These are phyloP conservation scores for Xanthoparmelia taractica DNA, from an alignment of 495 filamentous ascomycete species.

Conservation along the genomic window DNA sequence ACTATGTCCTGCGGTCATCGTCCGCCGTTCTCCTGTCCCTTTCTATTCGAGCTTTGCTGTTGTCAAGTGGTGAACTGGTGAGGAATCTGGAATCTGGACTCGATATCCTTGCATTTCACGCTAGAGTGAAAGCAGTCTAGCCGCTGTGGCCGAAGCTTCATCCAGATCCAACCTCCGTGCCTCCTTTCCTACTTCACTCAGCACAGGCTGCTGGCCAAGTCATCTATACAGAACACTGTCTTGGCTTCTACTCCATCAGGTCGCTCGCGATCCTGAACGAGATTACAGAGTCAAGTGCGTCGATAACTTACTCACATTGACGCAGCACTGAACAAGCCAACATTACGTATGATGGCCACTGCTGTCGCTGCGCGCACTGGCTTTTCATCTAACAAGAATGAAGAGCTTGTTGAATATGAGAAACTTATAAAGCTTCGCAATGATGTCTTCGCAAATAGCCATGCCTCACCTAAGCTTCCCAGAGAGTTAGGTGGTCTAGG, in stretches of 20 bases:
- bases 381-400: conserved; percentile 14
- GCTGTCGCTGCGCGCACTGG: conserved; percentile 18
- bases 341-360: conserved; percentile 4
- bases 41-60: too few relatives aligned
- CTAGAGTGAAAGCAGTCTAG: not conserved
- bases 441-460: conserved; percentile 43
- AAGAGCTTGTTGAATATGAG: conserved; percentile 50
- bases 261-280: not conserved
- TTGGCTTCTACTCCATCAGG: not conserved
- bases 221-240: not conserved
- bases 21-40: too few relatives aligned
- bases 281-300: not conserved
- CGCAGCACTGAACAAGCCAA: not conserved
- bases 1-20: too few relatives aligned
- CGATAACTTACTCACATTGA: not conserved
- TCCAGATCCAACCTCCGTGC: not conserved
- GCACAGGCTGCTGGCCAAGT: not conserved
- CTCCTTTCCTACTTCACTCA: not conserved
- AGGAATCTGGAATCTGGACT: not conserved
- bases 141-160: not conserved
- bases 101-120: not conserved
- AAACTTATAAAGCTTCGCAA: conserved; percentile 70
- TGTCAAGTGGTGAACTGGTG: too few relatives aligned
- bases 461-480: conserved; percentile 37
- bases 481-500: conserved; percentile 34